Evolutionary conservation across 139 green algal species (phyloP).

Genomic region (Nannochloris sp.): DNA sequence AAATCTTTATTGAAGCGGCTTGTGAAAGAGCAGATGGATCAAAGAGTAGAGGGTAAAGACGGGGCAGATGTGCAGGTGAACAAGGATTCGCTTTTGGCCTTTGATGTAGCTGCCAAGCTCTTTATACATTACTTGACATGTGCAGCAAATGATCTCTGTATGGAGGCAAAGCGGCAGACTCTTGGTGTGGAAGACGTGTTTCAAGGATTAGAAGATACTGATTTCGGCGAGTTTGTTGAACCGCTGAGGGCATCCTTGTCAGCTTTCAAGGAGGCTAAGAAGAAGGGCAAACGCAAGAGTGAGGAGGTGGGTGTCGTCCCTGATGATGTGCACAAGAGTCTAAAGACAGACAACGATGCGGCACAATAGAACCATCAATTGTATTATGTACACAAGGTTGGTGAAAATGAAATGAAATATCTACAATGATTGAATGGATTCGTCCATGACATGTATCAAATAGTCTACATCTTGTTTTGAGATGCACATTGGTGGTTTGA

Average conservation of each 20-base stretch:
- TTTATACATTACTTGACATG: constrained; percentile 83
- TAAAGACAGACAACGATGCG: constrained; percentile 1
- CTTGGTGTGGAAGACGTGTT: constrained; percentile 74
- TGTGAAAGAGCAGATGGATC: constrained; percentile 59
- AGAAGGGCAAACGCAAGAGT: constrained; percentile 24
- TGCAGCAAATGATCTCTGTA: constrained; percentile 76
- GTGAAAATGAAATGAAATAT: not conserved
- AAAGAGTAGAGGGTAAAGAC: constrained; percentile 20
- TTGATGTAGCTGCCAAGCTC: constrained; percentile 68
- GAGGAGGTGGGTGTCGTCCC: constrained; percentile 14
- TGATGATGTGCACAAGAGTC: not conserved
- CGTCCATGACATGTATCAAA: constrained; percentile 73
- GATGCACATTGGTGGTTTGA: constrained; percentile 99
- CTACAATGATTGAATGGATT: constrained; percentile 46
- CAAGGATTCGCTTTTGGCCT: constrained; percentile 70
- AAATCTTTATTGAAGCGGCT: constrained; percentile 68
- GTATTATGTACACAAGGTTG: not conserved
- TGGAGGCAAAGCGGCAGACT: constrained; percentile 69
- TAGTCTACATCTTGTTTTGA: constrained; percentile 75
- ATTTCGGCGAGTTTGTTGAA: constrained; percentile 67
- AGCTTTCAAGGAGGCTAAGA: constrained; percentile 16
- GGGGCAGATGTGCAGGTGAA: constrained; percentile 43
- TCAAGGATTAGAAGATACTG: constrained; percentile 61
- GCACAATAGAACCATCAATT: not conserved
- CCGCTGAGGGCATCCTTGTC: constrained; percentile 46